These are phyloP conservation scores for Wickerhamomyces rabaulensis DNA, from an alignment of 805 yeast genomes.

Conservation along the genomic window DNA sequence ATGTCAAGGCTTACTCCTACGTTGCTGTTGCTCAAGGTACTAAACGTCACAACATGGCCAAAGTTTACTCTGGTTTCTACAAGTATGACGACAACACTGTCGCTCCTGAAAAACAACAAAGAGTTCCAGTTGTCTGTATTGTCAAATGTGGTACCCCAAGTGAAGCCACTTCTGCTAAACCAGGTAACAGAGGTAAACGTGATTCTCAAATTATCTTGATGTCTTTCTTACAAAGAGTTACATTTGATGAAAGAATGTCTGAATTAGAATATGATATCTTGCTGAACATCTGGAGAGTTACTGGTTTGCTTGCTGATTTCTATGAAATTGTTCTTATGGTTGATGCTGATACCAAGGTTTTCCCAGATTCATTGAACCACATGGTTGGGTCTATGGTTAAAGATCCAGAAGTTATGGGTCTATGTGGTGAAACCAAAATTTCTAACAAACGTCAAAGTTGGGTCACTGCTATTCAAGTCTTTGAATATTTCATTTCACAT, in stretches of 20 bases:
- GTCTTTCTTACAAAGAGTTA: slow-evolving; percentile 83
- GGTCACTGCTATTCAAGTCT: slow-evolving; percentile 92
- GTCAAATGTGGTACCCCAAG: slow-evolving; percentile 88
- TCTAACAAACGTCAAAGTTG: slow-evolving; percentile 77
- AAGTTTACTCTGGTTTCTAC: slow-evolving; percentile 91
- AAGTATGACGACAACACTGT: slow-evolving; percentile 74
- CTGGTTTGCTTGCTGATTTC: slow-evolving; percentile 78
- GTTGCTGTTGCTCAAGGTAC: slow-evolving; percentile 94
- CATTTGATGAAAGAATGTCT: slow-evolving; percentile 93
- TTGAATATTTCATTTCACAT: slow-evolving; percentile 89
- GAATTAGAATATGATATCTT: slow-evolving; percentile 78
- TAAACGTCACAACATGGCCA: slow-evolving; percentile 97
- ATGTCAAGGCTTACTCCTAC: slow-evolving; percentile 78
- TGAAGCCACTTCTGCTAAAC: slow-evolving; percentile 65
- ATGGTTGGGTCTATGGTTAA: slow-evolving; percentile 87
- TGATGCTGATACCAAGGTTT: slow-evolving; percentile 89
- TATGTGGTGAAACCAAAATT: slow-evolving; percentile 93
- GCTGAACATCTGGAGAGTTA: slow-evolving; percentile 69
- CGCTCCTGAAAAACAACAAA: slow-evolving; percentile 75
- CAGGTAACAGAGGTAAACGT: slow-evolving; percentile 95
- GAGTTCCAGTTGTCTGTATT: slow-evolving; percentile 72
- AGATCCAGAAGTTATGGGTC: slow-evolving; percentile 84
- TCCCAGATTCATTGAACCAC: slow-evolving; percentile 82
- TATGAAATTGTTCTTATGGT: slow-evolving; percentile 87
- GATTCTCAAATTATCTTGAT: slow-evolving; percentile 88